Evolutionary conservation across 768 basidiomycete genomes (phyloP), one percentile per base, ranked within the genome.

Genomic region (Suillus occidentalis): DNA sequence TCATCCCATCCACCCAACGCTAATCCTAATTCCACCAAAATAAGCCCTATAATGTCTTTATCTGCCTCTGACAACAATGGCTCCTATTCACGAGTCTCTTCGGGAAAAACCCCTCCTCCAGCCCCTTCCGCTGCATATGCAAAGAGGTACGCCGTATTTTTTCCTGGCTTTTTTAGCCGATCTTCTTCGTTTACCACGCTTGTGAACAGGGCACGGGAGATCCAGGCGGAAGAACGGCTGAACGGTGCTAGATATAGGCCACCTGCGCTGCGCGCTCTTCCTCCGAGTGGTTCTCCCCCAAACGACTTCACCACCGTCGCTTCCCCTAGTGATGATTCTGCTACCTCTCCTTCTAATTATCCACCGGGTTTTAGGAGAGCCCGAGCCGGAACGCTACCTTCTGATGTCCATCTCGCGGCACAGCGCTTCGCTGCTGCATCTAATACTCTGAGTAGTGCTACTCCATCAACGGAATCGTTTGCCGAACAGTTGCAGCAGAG

Each of bases 361-460:
- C 91, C 92, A 66, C 83, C 91, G 63, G 92, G 93, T 66, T 97
- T 95, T 77, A 88, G 94, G 81, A 89, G 95, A 83, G 94, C 95
- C 73, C 89, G 95, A 88, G 97, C 96, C 70, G 97, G 95, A 64
- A 98, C 96, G 83, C 87, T 98, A 73, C 96, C 96, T 79, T 97
- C 95, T 70, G 96, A 96, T 76, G 90, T 97, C 61, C 90, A 91
- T 73, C 88, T 94, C 70, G 91, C 90, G 65, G 89, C 93, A 61
- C 91, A 93, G 76, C 87, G 89, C 64, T 94, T 87, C 77, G 89
- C 89, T 36, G 88, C 89, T 39, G 83, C 88, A 64, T 84, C 88
- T 31, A 84, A 77, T 77, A 86, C 84, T 39, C 75, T 88, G 70
- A 77, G 82, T 52, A 82, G 79, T 71, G 80, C 84, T 56, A 66